Base-by-base conservation (phyloP, 2,329 filamentous ascomycete species). In the Cryphonectria nitschkei region DNA sequence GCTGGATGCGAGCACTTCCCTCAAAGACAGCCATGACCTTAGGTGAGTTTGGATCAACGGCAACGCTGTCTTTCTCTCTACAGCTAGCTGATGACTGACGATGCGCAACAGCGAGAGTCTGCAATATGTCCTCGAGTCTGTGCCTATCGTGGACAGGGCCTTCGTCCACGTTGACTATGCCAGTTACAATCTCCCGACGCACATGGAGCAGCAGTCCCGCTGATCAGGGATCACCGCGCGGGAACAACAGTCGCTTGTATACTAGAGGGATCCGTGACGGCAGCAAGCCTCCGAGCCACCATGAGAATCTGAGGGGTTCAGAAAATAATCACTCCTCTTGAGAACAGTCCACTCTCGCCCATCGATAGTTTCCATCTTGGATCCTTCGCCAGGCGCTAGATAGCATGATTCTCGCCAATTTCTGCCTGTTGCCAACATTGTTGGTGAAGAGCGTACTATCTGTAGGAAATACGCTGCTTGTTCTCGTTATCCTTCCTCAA, bases 61-160 rank as follows among this genome's bases (percentile, higher is more conserved):
- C 56, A 29, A 13, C 19, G 34, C 32, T 46, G 11, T 34, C 43
- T 50, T 22, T 50, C 61, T 54, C 11, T 34, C 29, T 19, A 39
- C 58, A n/a, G 5, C 16, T 1, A 56, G 75, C 63, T 41, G 19
- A 54, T 62, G 41, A 34, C 43, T 65, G 1, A 68, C 16, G 29
- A 68, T 22, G 6, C 2, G 7, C 7, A n/a, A 73, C 46, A 87
- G 85, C 62, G 92, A 95, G 84, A 90, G 88, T 71, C 80, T 97
- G 80, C 92, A 94, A 76, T 95, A 96, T 81, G 93, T 96, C 73
- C 85, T 96, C 46, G 93, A 96, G 82, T 93, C 91, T 70, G 92
- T 96, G 56, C 93, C 93, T 34, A 91, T 91, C 74, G 93, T 96
- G 41, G 90, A 92, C 76, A 84, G 90, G 70, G 90, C 90, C 0